Conservation (phyloP, 805 yeast species). For the Crinitomyces ghanaensis region DNA sequence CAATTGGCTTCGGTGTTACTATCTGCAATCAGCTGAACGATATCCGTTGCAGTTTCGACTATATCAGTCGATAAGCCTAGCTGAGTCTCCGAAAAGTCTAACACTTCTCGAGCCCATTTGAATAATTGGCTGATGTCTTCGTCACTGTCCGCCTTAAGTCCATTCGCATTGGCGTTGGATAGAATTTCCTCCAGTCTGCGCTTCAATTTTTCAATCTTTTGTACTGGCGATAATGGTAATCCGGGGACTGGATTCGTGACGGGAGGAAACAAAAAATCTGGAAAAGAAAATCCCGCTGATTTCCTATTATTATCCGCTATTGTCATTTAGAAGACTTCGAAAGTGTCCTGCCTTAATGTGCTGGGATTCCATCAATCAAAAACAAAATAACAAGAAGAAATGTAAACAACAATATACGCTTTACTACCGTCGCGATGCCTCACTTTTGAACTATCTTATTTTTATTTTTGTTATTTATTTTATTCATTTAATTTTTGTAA, state of each 20-base stretch:
- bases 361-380: no score
- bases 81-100: constrained; percentile 23
- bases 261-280: constrained; percentile 24
- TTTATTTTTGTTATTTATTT: not conserved
- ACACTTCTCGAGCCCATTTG: constrained; percentile 23
- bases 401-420: no score
- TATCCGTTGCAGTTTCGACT: constrained; percentile 16
- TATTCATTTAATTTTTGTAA: not conserved
- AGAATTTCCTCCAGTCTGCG: constrained; percentile 9
- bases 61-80: constrained; percentile 15
- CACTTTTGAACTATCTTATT: not conserved
- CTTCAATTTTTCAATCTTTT: constrained; percentile 12
- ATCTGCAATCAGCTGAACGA: constrained; percentile 16
- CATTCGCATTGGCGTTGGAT: constrained; percentile 5
- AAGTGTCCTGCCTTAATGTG: constrained; percentile 21
- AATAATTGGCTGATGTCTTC: constrained; percentile 11
- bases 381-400: no score
- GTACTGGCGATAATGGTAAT: constrained; percentile 15
- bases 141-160: not conserved
- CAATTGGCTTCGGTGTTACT: constrained; percentile 3
- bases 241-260: constrained; percentile 18
- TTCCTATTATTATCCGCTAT: not conserved
- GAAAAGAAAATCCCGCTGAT: constrained; percentile 24
- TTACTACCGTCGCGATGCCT: no score
- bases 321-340: constrained; percentile 4